Evolutionary conservation across 768 basidiomycete species (phyloP).

Genomic region (Macrocybe gigantea): DNA sequence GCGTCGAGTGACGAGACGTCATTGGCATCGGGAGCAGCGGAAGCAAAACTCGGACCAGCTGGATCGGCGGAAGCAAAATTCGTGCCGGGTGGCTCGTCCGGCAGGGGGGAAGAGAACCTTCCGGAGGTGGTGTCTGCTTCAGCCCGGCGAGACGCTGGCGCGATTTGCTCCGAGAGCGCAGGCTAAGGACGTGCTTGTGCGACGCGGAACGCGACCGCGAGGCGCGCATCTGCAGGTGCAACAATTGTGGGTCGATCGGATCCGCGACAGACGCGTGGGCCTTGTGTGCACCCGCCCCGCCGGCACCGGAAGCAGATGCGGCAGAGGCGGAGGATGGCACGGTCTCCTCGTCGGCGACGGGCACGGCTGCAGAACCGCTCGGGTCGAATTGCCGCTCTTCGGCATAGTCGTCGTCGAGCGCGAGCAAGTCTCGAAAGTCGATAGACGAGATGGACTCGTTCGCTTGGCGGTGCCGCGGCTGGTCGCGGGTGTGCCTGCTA

Average conservation of each 20-base stretch:
- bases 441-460: conserved; percentile 2
- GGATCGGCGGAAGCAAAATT: too few species aligned
- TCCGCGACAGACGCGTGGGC: conserved; percentile 19
- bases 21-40: too few species aligned
- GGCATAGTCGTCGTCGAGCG: background rate
- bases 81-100: too few species aligned
- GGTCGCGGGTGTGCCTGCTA: too few species aligned
- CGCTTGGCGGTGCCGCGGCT: conserved; percentile 7
- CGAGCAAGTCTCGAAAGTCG: conserved; percentile 1
- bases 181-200: conserved; percentile 12
- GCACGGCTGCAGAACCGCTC: background rate
- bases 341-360: background rate
- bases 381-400: too few species aligned
- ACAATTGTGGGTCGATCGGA: conserved; percentile 21
- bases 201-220: conserved; percentile 18
- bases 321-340: conserved; percentile 18
- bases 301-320: conserved; percentile 4
- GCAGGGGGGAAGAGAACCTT: too few species aligned
- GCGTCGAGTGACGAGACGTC: too few species aligned
- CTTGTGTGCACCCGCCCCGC: background rate
- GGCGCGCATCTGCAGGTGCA: conserved; percentile 13
- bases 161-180: conserved; percentile 8
- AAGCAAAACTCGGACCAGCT: too few species aligned
- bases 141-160: too few species aligned
- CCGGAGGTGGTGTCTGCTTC: too few species aligned